These are phyloP conservation scores for Sporothrix globosa DNA, from an alignment of 2,329 filamentous ascomycete species.

Conservation along the genomic window DNA sequence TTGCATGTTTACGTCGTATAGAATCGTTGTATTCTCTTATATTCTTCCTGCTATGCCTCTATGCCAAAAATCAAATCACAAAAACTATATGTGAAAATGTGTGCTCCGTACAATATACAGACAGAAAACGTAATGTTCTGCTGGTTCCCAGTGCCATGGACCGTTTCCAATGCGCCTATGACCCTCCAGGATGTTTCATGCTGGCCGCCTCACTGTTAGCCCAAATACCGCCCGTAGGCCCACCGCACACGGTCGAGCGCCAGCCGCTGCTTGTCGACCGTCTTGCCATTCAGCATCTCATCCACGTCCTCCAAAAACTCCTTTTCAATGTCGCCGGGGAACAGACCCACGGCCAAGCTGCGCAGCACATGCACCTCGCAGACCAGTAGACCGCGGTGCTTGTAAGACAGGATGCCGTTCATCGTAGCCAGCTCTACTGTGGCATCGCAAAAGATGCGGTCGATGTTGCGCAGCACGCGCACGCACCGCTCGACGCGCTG, in stretches of 20 bases:
- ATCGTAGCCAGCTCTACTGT: slow-evolving; percentile 59
- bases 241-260: slow-evolving; percentile 84
- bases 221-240: slow-evolving; percentile 81
- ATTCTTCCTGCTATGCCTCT: not conserved
- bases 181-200: not conserved
- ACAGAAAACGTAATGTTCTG: slow-evolving; percentile 10
- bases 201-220: not conserved
- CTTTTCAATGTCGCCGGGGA: slow-evolving; percentile 74
- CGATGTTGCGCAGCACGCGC: slow-evolving; percentile 82
- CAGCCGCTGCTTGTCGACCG: slow-evolving; percentile 75
- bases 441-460: slow-evolving; percentile 73
- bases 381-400: slow-evolving; percentile 86
- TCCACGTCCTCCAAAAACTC: slow-evolving; percentile 89
- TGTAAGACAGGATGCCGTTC: slow-evolving; percentile 79
- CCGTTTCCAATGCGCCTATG: not conserved
- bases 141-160: not conserved
- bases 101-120: not conserved
- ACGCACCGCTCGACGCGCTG: slow-evolving; percentile 71
- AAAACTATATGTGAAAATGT: not conserved
- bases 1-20: not conserved
- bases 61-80: slow-evolving; percentile 12
- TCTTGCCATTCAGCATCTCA: slow-evolving; percentile 81
- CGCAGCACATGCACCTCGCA: slow-evolving; percentile 87
- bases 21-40: not conserved
- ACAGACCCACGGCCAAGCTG: slow-evolving; percentile 64